Base-by-base conservation (phyloP, 2,329 filamentous ascomycete species). In the Capronia americana region DNA sequence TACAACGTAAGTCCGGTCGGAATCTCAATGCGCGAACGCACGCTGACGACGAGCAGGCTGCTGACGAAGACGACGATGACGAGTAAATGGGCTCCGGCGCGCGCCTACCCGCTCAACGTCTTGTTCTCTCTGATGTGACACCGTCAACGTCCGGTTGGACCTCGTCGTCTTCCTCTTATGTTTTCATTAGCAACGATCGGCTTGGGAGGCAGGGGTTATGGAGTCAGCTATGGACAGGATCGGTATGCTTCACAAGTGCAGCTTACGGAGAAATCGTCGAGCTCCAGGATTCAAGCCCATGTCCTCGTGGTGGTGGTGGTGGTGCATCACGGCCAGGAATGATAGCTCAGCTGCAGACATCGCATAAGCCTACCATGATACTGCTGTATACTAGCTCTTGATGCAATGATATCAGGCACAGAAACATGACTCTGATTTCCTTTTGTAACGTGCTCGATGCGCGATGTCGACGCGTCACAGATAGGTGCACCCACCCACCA, bases 1-100 rank as follows among this genome's bases (percentile, higher is more conserved):
- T 99, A 96, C 86, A 89, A 92, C 77, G 92, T 96, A 44, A 70
- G 70, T 67, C n/a, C 17, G 17, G 32, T 30, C 10, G 23, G 17
- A 11, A 20, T 32, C 34, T 44, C 23, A 8, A n/a, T 17, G 10
- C 62, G 7, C 50, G 32, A n/a, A 23, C 12, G 17, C 23, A 32
- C 2, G 56, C 30, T 55, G 32, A 53, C 34, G 7, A n/a, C 30
- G 30, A n/a, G 1, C 46, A 62, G 53, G 53, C 50, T 58, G 41
- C 41, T 51, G 64, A 57, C 24, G 66, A 68, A 11, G 64, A 67
- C 50, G 69, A 69, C 24, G 61, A 66, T 48, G 66, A 68, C 66
- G 63, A 70, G 54, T 57, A 65, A 68, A 67, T 54, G 58, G 38
- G 24, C 34, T 34, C 38, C 20, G n/a, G 54, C 53, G 53, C n/a